Percentiles rank a stretch among this genome's conserved stretches.
Evolutionary conservation across 352 stramenopile species (phyloP).

Genomic region (Pythium oligandrum): DNA sequence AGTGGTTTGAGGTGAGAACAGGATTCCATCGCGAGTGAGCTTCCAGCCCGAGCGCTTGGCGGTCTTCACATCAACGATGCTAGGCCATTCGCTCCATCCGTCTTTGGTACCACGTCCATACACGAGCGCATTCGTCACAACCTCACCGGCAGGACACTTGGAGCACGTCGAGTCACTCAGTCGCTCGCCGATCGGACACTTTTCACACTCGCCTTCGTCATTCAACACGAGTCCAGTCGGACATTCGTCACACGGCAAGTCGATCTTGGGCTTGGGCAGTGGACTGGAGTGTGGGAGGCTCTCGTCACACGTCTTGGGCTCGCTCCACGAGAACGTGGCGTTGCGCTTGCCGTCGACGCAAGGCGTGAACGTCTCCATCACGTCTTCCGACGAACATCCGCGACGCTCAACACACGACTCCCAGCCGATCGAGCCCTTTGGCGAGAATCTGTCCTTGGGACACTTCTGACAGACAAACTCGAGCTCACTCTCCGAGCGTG

Average conservation of each 20-base stretch:
- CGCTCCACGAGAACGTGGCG: slow-evolving; percentile 58
- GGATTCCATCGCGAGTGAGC: slow-evolving; percentile 52
- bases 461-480: slow-evolving; percentile 76
- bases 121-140: slow-evolving; percentile 48
- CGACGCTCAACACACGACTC: slow-evolving; percentile 60
- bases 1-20: slow-evolving; percentile 22
- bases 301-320: slow-evolving; percentile 58
- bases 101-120: slow-evolving; percentile 47
- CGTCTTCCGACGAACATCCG: slow-evolving; percentile 54
- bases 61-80: slow-evolving; percentile 36
- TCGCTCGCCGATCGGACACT: slow-evolving; percentile 21
- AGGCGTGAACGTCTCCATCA: slow-evolving; percentile 51
- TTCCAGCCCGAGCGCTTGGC: slow-evolving; percentile 53
- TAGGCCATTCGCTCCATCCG: slow-evolving; percentile 53
- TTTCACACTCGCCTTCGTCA: slow-evolving; percentile 23
- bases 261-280: slow-evolving; percentile 31
- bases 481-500: slow-evolving; percentile 64
- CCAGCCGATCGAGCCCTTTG: slow-evolving; percentile 69
- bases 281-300: slow-evolving; percentile 35
- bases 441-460: slow-evolving; percentile 50
- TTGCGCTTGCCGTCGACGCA: slow-evolving; percentile 53
- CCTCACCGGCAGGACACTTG: slow-evolving; percentile 31
- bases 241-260: slow-evolving; percentile 47
- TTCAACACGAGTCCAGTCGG: slow-evolving; percentile 39
- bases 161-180: slow-evolving; percentile 8